Conservation (phyloP, 768 basidiomycete species). For the Lentinus brumalis region DNA sequence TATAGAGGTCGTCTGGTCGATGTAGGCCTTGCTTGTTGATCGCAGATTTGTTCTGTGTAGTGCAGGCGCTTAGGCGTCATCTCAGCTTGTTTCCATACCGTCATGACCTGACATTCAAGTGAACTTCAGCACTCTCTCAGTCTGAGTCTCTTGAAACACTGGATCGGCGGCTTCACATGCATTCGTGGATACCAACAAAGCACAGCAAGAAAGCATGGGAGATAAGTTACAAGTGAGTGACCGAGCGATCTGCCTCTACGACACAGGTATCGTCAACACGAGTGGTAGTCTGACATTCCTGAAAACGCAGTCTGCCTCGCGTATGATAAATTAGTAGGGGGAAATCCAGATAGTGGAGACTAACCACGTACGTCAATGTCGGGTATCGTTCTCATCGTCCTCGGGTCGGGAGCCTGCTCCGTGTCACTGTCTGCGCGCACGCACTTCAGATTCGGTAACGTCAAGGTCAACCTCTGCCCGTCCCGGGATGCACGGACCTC, state of each 20-base stretch:
- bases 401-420: background rate
- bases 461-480: constrained; percentile 57
- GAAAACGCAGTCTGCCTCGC: constrained; percentile 6
- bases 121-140: too few species aligned
- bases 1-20: too few species aligned
- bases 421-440: constrained; percentile 4
- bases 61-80: too few species aligned
- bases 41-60: too few species aligned
- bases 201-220: constrained; percentile 49
- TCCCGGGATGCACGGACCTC: constrained; percentile 72
- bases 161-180: background rate
- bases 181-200: constrained; percentile 50
- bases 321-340: background rate
- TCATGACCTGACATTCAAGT: too few species aligned
- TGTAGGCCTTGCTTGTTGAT: too few species aligned
- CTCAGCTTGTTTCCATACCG: too few species aligned
- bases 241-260: background rate
- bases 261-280: background rate
- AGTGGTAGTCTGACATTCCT: constrained; percentile 7
- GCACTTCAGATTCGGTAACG: constrained; percentile 51
- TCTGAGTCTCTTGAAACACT: too few species aligned
- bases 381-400: constrained; percentile 12
- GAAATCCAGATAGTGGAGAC: background rate
- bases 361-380: constrained; percentile 7
- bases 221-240: constrained; percentile 8